Evolutionary conservation across 257 asterid species (phyloP).

Genomic region (Solanum peruvianum): DNA sequence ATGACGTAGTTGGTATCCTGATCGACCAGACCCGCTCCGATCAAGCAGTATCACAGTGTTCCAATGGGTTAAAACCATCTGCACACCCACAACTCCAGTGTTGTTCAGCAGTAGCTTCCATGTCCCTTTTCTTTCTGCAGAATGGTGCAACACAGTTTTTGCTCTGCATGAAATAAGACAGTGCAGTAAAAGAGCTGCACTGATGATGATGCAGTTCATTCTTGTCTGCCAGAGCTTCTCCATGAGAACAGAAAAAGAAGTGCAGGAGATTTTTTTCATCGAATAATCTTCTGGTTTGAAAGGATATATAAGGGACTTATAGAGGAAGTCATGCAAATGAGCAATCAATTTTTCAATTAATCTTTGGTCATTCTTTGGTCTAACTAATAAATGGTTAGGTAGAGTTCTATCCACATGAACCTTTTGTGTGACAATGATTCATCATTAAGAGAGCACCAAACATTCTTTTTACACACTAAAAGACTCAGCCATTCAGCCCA

Average conservation of each 20-base stretch:
- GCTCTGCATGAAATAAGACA: not conserved
- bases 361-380: not conserved
- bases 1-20: conserved; percentile 21
- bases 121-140: conserved; percentile 13
- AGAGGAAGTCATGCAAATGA: not conserved
- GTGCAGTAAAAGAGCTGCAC: not conserved
- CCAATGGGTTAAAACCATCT: conserved; percentile 52
- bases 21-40: conserved; percentile 18
- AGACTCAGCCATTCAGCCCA: not conserved
- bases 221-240: not conserved
- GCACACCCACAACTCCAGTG: conserved; percentile 60
- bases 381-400: not conserved
- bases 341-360: not conserved
- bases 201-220: conserved; percentile 5
- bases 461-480: not conserved
- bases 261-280: not conserved
- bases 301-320: not conserved
- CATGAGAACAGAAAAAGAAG: conserved; percentile 5
- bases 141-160: not conserved
- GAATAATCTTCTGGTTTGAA: not conserved
- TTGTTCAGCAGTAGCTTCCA: conserved; percentile 41
- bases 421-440: not conserved
- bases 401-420: not conserved
- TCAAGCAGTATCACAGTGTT: conserved; percentile 51
- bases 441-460: not conserved